phyloP scores from a whole-genome alignment of 2,329 filamentous ascomycete genomes.

The Cordyceps farinosa region DNA sequence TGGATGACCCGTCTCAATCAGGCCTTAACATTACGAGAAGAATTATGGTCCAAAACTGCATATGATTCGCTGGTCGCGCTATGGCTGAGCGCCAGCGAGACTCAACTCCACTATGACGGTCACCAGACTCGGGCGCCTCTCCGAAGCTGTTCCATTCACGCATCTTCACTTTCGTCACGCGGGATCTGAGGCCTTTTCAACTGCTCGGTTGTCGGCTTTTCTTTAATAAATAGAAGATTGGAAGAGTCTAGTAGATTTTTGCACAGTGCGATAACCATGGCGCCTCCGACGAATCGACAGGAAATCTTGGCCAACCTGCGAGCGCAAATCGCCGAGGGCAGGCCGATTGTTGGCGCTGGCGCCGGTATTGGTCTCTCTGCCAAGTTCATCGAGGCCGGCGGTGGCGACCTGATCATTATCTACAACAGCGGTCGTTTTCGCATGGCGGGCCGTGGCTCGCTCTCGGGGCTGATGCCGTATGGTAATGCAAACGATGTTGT shows the following conservation, averaged over 20 bases:
- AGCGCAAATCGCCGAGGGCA: slow-evolving; percentile 50
- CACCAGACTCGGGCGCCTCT: neutral
- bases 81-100: neutral
- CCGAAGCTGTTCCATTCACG: neutral
- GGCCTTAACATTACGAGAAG: neutral
- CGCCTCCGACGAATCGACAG: slow-evolving; percentile 53
- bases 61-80: neutral
- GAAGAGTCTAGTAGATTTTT: neutral
- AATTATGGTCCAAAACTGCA: neutral
- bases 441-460: slow-evolving; percentile 67
- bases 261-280: slow-evolving; percentile 37
- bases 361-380: slow-evolving; percentile 68
- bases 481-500: slow-evolving; percentile 68
- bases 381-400: slow-evolving; percentile 66
- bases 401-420: slow-evolving; percentile 66
- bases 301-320: slow-evolving; percentile 55
- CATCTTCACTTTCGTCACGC: neutral
- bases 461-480: slow-evolving; percentile 69
- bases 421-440: slow-evolving; percentile 71
- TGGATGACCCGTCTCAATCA: too few species aligned
- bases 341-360: slow-evolving; percentile 64
- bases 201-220: too few species aligned
- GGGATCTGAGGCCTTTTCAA: neutral
- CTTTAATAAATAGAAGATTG: too few species aligned
- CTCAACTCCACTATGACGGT: slow-evolving; percentile 13